These are phyloP conservation scores for Hondaea fermentalgiana DNA, from an alignment of 108 stramenopile genomes.

Conservation along the genomic window DNA sequence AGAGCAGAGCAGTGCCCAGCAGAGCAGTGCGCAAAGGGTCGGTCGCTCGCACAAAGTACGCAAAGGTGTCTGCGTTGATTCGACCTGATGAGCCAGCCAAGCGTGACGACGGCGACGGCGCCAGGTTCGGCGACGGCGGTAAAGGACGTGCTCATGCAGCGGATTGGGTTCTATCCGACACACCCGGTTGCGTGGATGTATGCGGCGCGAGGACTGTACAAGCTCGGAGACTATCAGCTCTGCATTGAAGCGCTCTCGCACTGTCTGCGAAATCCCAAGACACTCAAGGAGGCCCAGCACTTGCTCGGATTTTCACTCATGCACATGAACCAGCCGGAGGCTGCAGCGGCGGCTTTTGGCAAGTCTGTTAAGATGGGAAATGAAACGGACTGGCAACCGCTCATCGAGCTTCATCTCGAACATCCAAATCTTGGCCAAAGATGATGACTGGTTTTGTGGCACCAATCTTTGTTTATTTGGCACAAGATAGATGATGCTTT, in stretches of 20 bases:
- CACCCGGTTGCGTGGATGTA: background rate
- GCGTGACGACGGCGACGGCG: background rate
- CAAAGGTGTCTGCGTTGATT: too few relatives aligned
- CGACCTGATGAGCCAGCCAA: too few relatives aligned
- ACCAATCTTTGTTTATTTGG: background rate
- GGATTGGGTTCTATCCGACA: background rate
- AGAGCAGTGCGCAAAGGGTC: too few relatives aligned
- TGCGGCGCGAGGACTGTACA: background rate
- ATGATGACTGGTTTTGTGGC: background rate
- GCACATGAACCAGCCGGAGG: background rate
- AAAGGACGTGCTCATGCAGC: background rate
- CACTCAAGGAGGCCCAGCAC: background rate
- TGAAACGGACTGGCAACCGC: background rate
- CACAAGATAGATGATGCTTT: background rate
- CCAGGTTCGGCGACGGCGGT: background rate
- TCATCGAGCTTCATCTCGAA: slow-evolving; percentile 9
- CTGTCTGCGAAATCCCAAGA: background rate
- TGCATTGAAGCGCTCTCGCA: slow-evolving; percentile 8
- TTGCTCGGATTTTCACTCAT: slow-evolving; percentile 4
- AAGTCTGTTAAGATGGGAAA: slow-evolving; percentile 14
- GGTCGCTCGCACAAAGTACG: too few relatives aligned
- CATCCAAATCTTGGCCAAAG: background rate
- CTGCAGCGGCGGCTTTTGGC: background rate
- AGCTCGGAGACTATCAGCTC: background rate
- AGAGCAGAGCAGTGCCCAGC: too few relatives aligned